Base-by-base conservation (phyloP, 1,284 basidiomycete species). In the Cryptococcus hybrid region DNA sequence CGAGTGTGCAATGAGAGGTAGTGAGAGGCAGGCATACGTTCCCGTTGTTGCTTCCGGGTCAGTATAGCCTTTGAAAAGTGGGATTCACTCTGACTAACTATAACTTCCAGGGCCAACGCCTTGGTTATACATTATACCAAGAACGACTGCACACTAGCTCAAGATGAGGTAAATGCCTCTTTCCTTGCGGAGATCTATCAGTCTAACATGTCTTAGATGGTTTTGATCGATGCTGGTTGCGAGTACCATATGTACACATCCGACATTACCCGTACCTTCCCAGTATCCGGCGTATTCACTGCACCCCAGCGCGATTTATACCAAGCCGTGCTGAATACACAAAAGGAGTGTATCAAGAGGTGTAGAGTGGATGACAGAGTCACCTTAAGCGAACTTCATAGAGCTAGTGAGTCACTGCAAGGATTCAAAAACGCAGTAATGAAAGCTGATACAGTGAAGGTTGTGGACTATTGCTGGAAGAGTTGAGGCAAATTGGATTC, bases 261-360 rank as follows among this genome's bases (percentile, higher is more conserved):
- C 45, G 95, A 99, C 75, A 97, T 99, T 66, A 97, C 93, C 6
- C 88, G 95, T 44, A 93, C 94, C 12, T 97, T 88, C 74, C 95
- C 96, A 1, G 87, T 85, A 12, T 86, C 85, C 3, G 92, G 92
- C 0, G 81, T 71, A 30, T 99, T 98, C 76, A 87, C 86, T 1
- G 69, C 81, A 0, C 81, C 93, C 1, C 96, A 99, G 73, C 81
- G 83, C 34, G 92, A 94, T 56, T 84, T 99, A 9, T 99, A 99
- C 78, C 80, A 85, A 47, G 84, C 83, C 0, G 80, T 84, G 1
- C 69, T 84, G 49, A 77, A 75, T 47, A 80, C 80, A 15, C 79
- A 83, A 56, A 82, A 83, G 61, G 70, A 73, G 42, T 81, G 81
- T 58, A 78, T 82, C 18, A 63, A 69, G 56, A 55, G 72, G 38